Base-by-base conservation (phyloP, 208 protist genomes). In the Leishmania braziliensis region DNA sequence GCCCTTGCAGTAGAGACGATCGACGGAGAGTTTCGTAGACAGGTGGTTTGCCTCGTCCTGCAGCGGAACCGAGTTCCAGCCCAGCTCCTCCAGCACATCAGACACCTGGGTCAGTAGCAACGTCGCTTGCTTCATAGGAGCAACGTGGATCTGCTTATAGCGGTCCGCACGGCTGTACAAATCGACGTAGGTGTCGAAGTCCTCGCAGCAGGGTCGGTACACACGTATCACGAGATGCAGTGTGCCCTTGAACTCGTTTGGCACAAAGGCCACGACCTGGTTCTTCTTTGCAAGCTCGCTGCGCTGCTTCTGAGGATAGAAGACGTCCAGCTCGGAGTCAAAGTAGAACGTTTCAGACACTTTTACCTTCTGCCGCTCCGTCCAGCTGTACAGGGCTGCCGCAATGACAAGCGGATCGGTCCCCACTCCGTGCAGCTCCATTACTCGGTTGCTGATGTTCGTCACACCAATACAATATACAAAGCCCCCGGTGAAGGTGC, bases 331-430 rank as follows among this genome's bases (percentile, higher is more conserved):
- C 43, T 73, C 88, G 51, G 88, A 88, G 78, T 93, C 91, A 82
- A 98, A 98, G 87, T 94, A 98, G 75, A 98, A 98, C 46, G 93
- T 95, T 72, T 98, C 95, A 3, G 93, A 93, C 0, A 98, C 91
- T 78, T 96, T 96, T 43, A 82, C 82, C 18, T 86, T 88, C 18
- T 78, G 82, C n/a, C 66, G 79, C 3, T 88, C 79, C 20, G 79
- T 82, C 56, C 95, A 75, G 83, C 88, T 90, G 85, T 89, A 98
- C 53, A 98, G 78, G 0, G 88, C 81, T 3, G 86, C 85, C 26
- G 92, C 81, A 14, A 96, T 54, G 75, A 97, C 83, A 6, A 98
- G 62, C 0, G 95, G 95, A 80, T 98, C 95, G 36, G 89, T 91
- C 50, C 86, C 88, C 36, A 85, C 86, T 39, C 93, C 93, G 81